These are phyloP conservation scores for Dothidotthia symphoricarpi DNA, from an alignment of 2,329 filamentous ascomycete species.

Conservation along the genomic window DNA sequence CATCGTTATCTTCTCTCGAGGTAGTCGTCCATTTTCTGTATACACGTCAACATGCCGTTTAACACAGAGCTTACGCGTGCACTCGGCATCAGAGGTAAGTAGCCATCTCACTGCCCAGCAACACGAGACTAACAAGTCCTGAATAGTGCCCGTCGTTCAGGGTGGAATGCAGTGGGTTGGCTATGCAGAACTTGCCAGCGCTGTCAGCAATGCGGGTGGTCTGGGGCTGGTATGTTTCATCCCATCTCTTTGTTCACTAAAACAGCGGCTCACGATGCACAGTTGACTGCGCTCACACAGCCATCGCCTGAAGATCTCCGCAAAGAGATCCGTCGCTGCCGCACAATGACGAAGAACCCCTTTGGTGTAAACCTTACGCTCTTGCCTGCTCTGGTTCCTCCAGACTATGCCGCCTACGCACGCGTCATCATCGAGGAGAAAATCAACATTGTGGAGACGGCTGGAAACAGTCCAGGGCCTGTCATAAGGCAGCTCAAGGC, in stretches of 20 bases:
- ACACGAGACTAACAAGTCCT: conserved; percentile 47
- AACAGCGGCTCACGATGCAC: conserved; percentile 12
- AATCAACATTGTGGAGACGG: conserved; percentile 86
- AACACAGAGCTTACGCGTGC: conserved; percentile 62
- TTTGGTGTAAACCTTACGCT: conserved; percentile 97
- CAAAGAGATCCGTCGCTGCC: conserved; percentile 87
- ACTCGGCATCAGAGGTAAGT: conserved; percentile 54
- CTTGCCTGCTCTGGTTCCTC: conserved; percentile 82
- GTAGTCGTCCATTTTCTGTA: too few relatives aligned
- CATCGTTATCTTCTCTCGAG: background rate
- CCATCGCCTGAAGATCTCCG: conserved; percentile 87
- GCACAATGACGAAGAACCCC: conserved; percentile 71
- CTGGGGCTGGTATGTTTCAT: conserved; percentile 60
- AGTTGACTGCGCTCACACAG: conserved; percentile 84
- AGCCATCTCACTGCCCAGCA: background rate
- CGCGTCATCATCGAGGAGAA: conserved; percentile 92
- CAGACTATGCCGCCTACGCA: conserved; percentile 89
- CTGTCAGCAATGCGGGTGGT: conserved; percentile 67
- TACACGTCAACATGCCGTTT: conserved; percentile 55
- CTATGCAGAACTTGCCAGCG: conserved; percentile 73
- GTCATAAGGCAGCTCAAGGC: conserved; percentile 87
- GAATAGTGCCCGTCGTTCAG: conserved; percentile 73
- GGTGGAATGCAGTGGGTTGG: conserved; percentile 87
- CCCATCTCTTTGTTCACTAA: background rate
- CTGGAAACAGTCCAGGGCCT: conserved; percentile 84